A percentile compares a stretch with the other conserved stretches of the same genome.
Conservation (phyloP, 2,329 filamentous ascomycete species). For the Fonsecaea erecta region DNA sequence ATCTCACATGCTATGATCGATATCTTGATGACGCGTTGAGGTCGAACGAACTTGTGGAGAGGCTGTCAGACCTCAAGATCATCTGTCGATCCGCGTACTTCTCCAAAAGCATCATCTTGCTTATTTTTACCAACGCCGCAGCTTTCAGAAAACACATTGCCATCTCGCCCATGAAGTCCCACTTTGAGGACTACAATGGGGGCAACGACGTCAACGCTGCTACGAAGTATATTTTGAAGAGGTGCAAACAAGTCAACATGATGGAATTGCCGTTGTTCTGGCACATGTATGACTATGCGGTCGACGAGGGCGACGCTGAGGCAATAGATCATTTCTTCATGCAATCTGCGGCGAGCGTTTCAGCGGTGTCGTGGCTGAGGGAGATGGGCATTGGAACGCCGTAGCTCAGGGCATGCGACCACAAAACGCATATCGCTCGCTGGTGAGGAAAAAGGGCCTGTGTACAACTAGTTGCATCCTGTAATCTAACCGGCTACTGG, state of each 20-base stretch:
- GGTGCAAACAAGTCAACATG: slow-evolving; percentile 21
- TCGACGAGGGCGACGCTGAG: slow-evolving; percentile 11
- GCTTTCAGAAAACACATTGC: slow-evolving; percentile 24
- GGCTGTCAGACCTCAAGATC: slow-evolving; percentile 18
- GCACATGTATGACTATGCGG: slow-evolving; percentile 20
- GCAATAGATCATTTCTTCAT: slow-evolving; percentile 25
- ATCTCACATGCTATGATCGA: slow-evolving; percentile 30
- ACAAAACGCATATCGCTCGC: not conserved
- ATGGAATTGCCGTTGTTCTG: slow-evolving; percentile 23
- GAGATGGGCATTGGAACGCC: slow-evolving; percentile 18
- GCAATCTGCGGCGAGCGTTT: slow-evolving; percentile 20
- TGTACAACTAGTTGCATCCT: slow-evolving; percentile 4
- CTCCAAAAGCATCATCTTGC: slow-evolving; percentile 21
- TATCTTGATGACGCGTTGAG: slow-evolving; percentile 15
- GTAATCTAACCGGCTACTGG: not conserved
- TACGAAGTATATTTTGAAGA: slow-evolving; percentile 27
- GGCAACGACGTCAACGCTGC: slow-evolving; percentile 27
- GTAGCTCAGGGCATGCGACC: not conserved
- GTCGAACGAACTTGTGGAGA: slow-evolving; percentile 26
- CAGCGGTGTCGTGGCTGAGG: slow-evolving; percentile 18
- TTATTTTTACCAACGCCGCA: slow-evolving; percentile 24
- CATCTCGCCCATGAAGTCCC: slow-evolving; percentile 20
- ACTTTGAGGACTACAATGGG: slow-evolving; percentile 26
- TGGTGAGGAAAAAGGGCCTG: not conserved
- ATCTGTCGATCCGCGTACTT: slow-evolving; percentile 21